Percentiles rank a stretch among this genome's conserved stretches.
These are phyloP conservation scores for Podospora sp. DNA, from an alignment of 495 filamentous ascomycete genomes.

Conservation along the genomic window DNA sequence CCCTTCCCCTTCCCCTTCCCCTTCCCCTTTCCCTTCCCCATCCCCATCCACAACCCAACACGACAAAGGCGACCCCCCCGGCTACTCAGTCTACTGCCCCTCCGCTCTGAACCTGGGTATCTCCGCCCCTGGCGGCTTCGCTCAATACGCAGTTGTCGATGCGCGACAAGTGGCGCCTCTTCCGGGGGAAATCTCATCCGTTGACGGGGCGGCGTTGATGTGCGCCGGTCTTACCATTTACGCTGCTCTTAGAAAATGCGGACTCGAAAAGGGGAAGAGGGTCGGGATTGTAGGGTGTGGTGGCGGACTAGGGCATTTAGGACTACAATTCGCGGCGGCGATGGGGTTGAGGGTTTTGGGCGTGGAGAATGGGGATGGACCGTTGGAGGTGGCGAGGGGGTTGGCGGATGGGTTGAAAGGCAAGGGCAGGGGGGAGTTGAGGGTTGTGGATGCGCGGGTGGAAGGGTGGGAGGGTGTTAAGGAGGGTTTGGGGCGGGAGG, in stretches of 20 bases:
- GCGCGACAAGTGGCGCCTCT: constrained; percentile 32
- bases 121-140: constrained; percentile 28
- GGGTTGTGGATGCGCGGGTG: constrained; percentile 27
- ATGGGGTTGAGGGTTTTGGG: constrained; percentile 59
- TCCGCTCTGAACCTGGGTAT: constrained; percentile 27
- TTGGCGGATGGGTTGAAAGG: not conserved
- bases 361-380: constrained; percentile 35
- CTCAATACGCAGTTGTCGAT: constrained; percentile 33
- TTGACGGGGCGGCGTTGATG: constrained; percentile 53
- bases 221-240: constrained; percentile 60
- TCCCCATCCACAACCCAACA: no score
- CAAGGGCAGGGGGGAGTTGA: not conserved
- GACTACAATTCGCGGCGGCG: constrained; percentile 56
- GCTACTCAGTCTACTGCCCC: constrained; percentile 42
- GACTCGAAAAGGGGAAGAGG: constrained; percentile 43
- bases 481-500: constrained; percentile 31
- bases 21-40: constrained; percentile 19
- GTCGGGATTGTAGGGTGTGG: constrained; percentile 56
- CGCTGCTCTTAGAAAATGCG: constrained; percentile 47
- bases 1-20: constrained; percentile 13
- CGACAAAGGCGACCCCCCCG: constrained; percentile 38
- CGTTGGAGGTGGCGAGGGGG: constrained; percentile 24
- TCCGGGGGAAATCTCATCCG: constrained; percentile 38
- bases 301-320: constrained; percentile 60
- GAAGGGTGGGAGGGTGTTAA: constrained; percentile 18